A percentile compares a stretch with the other conserved stretches of the same genome.
Evolutionary conservation across 495 filamentous ascomycete genomes (phyloP).

Genomic region (Xanthoparmelia taractica): DNA sequence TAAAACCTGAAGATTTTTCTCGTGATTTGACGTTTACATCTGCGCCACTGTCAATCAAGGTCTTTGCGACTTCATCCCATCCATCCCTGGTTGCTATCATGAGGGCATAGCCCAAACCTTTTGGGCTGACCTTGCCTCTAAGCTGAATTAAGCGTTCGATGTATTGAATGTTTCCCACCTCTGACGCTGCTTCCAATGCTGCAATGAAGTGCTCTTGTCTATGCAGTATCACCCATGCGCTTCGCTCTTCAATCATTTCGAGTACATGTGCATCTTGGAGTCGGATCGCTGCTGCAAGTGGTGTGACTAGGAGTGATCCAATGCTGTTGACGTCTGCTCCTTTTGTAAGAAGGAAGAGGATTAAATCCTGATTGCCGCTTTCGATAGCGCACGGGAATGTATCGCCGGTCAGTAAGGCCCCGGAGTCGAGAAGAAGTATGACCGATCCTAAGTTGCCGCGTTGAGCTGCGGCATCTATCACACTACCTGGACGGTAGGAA

Average conservation of each 20-base stretch:
- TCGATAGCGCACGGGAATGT: not conserved
- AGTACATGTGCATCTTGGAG: not conserved
- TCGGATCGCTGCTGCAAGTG: not conserved
- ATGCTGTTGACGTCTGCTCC: conserved; percentile 6
- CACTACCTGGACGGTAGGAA: not conserved
- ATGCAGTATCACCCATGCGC: not conserved
- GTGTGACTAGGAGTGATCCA: not conserved
- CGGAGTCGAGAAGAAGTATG: not conserved
- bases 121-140: not conserved
- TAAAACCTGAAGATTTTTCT: not conserved
- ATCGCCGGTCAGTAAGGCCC: conserved; percentile 2
- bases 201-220: not conserved
- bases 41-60: conserved; percentile 4
- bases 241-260: not conserved
- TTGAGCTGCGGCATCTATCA: not conserved
- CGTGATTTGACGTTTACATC: not conserved
- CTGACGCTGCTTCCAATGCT: not conserved
- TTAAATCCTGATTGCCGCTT: not conserved
- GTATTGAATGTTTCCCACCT: not conserved
- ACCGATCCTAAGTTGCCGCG: not conserved
- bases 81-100: not conserved
- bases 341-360: not conserved
- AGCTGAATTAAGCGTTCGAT: not conserved
- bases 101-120: not conserved
- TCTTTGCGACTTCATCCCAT: not conserved